Evolutionary conservation across 2,329 filamentous ascomycete species (phyloP).

Genomic region (Chrysoporthe deuterocubensis): DNA sequence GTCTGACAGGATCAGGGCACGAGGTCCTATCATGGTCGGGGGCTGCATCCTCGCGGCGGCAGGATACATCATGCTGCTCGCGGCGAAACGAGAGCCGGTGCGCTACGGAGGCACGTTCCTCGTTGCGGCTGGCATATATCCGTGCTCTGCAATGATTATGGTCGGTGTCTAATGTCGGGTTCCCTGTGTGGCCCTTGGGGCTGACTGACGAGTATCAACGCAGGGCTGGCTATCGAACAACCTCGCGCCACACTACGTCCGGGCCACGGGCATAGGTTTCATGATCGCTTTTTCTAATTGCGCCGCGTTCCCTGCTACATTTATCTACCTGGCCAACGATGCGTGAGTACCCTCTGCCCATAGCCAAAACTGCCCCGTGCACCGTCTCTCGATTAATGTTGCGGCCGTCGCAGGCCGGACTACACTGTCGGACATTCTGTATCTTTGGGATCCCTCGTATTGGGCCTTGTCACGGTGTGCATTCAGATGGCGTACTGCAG

Average conservation of each 20-base stretch:
- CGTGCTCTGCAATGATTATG: too few relatives aligned
- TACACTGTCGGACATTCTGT: conserved; percentile 47
- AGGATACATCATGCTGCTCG: conserved; percentile 41
- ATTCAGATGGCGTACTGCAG: conserved; percentile 44
- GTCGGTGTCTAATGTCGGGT: too few relatives aligned
- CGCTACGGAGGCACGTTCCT: too few relatives aligned
- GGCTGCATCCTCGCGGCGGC: conserved; percentile 38
- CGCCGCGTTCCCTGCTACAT: conserved; percentile 49
- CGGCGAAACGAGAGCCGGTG: too few relatives aligned
- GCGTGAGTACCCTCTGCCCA: conserved; percentile 37
- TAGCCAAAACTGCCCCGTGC: too few relatives aligned
- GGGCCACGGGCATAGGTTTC: conserved; percentile 46
- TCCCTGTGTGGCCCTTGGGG: too few relatives aligned
- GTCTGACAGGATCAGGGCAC: conserved; percentile 39
- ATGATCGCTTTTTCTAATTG: conserved; percentile 47
- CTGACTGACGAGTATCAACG: too few relatives aligned
- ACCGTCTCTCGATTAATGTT: too few relatives aligned
- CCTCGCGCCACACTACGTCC: conserved; percentile 47
- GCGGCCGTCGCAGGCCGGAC: conserved; percentile 36
- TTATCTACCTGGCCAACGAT: conserved; percentile 48
- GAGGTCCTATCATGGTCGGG: conserved; percentile 39
- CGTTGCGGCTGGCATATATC: too few relatives aligned
- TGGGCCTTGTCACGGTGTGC: conserved; percentile 36
- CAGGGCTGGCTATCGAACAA: conserved; percentile 48
- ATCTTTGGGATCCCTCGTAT: conserved; percentile 43